Evolutionary conservation across 1,139 yeast species (phyloP).

Genomic region (Candida anutae): DNA sequence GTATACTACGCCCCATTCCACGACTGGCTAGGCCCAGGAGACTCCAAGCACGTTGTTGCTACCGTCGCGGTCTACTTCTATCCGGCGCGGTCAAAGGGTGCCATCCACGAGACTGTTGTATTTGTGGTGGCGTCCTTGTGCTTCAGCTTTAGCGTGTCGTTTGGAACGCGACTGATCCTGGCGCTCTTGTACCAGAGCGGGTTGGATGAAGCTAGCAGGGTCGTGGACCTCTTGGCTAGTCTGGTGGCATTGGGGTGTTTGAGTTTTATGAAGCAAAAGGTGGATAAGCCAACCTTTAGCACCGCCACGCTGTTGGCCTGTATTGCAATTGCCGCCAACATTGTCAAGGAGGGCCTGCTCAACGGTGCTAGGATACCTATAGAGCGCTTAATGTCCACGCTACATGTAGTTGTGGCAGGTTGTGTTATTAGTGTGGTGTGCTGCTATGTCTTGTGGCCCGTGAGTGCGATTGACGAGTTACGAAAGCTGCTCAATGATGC

Average conservation of each 20-base stretch:
- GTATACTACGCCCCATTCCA: constrained; percentile 63
- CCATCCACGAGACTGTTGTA: constrained; percentile 67
- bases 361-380: constrained; percentile 58
- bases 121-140: constrained; percentile 51
- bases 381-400: constrained; percentile 46
- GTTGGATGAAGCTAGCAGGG: constrained; percentile 43
- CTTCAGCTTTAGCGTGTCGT: constrained; percentile 50
- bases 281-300: constrained; percentile 46
- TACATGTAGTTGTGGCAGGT: constrained; percentile 56
- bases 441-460: constrained; percentile 61
- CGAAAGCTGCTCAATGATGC: constrained; percentile 44
- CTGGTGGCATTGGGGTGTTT: constrained; percentile 56
- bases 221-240: constrained; percentile 48
- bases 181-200: constrained; percentile 40
- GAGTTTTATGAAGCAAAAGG: constrained; percentile 62
- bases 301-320: constrained; percentile 78
- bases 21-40: constrained; percentile 52
- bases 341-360: constrained; percentile 69
- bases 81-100: constrained; percentile 72
- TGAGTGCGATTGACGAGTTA: constrained; percentile 44
- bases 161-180: constrained; percentile 48
- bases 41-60: constrained; percentile 74
- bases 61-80: constrained; percentile 83
- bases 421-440: constrained; percentile 49
- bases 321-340: constrained; percentile 61